Conservation (phyloP, 23 red algal species). For the Gracilaria domingensis region DNA sequence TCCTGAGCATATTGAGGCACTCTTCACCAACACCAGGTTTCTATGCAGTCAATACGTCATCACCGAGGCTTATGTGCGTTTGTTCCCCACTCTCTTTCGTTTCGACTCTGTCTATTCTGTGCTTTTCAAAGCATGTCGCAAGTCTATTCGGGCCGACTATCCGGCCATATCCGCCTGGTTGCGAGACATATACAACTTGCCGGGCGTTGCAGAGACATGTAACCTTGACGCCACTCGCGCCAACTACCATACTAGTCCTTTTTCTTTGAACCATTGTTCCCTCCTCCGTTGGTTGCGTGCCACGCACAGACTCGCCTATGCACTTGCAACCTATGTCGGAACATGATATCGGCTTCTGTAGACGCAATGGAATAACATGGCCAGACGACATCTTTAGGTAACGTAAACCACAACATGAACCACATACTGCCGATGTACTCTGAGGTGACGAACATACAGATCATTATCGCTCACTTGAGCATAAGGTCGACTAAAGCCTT, state of each 20-base stretch:
- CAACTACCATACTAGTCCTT: conserved; percentile 85
- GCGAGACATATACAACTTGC: conserved; percentile 80
- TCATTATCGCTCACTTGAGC: too few relatives aligned
- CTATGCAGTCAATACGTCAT: conserved; percentile 63
- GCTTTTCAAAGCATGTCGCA: conserved; percentile 82
- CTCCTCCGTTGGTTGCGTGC: too few relatives aligned
- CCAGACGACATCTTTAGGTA: too few relatives aligned
- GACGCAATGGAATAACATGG: too few relatives aligned
- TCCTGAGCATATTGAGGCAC: conserved; percentile 73
- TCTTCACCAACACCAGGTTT: conserved; percentile 52
- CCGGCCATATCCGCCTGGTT: conserved; percentile 72
- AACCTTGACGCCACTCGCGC: conserved; percentile 73
- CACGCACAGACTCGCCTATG: too few relatives aligned
- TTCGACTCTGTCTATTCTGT: conserved; percentile 88
- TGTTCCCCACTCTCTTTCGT: conserved; percentile 94
- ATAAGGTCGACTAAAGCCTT: too few relatives aligned
- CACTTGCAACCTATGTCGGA: too few relatives aligned
- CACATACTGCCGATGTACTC: too few relatives aligned
- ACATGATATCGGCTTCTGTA: too few relatives aligned
- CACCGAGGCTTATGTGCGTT: conserved; percentile 82
- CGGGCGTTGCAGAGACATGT: conserved; percentile 71
- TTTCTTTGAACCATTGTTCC: conserved; percentile 98
- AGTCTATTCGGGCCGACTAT: conserved; percentile 80
- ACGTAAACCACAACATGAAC: too few relatives aligned
- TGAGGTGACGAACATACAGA: too few relatives aligned